Conservation (phyloP, 1,139 yeast species). For the Blastobotrys raffinosifermentans region DNA sequence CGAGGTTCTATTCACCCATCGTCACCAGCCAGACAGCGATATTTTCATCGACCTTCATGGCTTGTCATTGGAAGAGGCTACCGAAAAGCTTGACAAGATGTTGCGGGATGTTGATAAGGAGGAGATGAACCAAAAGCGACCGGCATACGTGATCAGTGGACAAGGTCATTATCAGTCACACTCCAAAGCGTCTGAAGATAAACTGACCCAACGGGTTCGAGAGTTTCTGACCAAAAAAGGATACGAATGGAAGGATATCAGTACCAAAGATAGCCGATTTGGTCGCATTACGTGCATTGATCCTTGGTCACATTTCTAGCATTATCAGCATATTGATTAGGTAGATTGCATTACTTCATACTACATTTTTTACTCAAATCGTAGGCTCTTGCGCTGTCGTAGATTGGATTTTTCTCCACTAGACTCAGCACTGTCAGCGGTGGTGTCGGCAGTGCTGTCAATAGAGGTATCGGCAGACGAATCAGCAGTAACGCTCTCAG, state of each 20-base stretch:
- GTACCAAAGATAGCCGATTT: constrained; percentile 25
- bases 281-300: constrained; percentile 37
- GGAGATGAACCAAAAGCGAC: constrained; percentile 22
- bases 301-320: constrained; percentile 32
- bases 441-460: not conserved
- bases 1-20: constrained; percentile 22
- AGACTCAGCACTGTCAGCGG: constrained; percentile 1
- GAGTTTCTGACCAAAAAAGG: constrained; percentile 33
- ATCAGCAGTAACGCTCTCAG: constrained; percentile 1
- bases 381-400: constrained; percentile 10
- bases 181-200: constrained; percentile 24
- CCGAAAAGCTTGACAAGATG: constrained; percentile 27
- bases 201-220: constrained; percentile 28
- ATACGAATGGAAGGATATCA: constrained; percentile 33
- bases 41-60: constrained; percentile 38
- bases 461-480: not conserved
- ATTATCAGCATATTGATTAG: not conserved
- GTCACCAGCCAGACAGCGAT: constrained; percentile 22
- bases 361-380: constrained; percentile 8
- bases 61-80: constrained; percentile 33
- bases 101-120: constrained; percentile 25
- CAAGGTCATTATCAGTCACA: constrained; percentile 28
- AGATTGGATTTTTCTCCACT: constrained; percentile 3
- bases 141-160: constrained; percentile 33
- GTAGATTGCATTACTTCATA: constrained; percentile 1